Conservation (phyloP, 306 rosid genomes). For the Lupinus albus region DNA sequence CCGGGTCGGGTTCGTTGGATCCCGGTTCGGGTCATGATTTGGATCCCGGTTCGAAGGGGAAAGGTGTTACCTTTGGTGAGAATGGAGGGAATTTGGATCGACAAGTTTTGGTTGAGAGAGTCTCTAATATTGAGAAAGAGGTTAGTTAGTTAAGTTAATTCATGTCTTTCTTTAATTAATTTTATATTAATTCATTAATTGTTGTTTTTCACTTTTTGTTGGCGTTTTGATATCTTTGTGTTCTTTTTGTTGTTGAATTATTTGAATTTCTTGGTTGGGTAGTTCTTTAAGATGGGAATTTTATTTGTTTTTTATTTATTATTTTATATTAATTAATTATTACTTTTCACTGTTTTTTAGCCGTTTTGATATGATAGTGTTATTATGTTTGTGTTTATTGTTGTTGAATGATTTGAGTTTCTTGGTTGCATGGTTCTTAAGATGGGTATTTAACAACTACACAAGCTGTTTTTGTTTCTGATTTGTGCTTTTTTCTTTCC, state of each 20-base stretch:
- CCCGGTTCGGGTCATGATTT: conserved; percentile 39
- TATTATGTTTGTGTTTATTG: not conserved
- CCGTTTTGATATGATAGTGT: not conserved
- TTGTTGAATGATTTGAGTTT: conserved; percentile 29
- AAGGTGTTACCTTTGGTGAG: conserved; percentile 55
- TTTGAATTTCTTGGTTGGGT: conserved; percentile 28
- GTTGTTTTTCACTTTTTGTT: conserved; percentile 1
- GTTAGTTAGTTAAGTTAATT: conserved; percentile 71
- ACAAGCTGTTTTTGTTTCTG: not conserved
- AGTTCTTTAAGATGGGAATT: conserved; percentile 9
- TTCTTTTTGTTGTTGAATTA: conserved; percentile 15
- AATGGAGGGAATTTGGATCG: conserved; percentile 66
- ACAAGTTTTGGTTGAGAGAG: conserved; percentile 58
- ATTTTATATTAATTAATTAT: not conserved
- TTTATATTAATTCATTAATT: not conserved
- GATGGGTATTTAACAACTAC: not conserved
- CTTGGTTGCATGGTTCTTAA: conserved; percentile 10
- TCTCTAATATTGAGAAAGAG: conserved; percentile 75
- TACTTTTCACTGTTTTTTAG: not conserved
- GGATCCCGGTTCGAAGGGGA: conserved; percentile 57
- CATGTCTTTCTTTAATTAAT: not conserved
- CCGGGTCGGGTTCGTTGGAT: conserved; percentile 55
- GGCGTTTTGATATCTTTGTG: not conserved
- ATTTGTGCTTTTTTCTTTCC: not conserved
- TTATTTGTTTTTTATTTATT: too few species aligned